Conservation (phyloP, 768 basidiomycete genomes). For the Aureoboletus auriporus region DNA sequence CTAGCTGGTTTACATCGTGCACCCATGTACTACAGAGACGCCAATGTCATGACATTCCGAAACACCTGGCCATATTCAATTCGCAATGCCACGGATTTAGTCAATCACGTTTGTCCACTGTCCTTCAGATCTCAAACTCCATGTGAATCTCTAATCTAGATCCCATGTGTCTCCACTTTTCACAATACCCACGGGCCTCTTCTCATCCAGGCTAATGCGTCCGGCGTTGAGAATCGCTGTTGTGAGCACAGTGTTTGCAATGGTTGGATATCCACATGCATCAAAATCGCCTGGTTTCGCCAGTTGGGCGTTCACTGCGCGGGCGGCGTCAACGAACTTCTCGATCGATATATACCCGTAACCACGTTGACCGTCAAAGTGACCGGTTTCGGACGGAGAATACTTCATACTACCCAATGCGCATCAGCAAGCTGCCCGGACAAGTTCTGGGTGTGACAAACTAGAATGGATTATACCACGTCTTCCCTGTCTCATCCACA, state of each 20-base stretch:
- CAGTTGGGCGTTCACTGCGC: constrained; percentile 69
- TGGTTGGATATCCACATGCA: constrained; percentile 77
- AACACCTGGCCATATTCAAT: too few relatives aligned
- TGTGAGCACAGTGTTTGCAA: constrained; percentile 81
- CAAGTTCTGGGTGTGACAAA: constrained; percentile 37
- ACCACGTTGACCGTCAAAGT: constrained; percentile 92
- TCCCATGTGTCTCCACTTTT: constrained; percentile 62
- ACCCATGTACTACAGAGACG: too few relatives aligned
- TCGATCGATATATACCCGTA: constrained; percentile 92
- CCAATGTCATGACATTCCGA: too few relatives aligned
- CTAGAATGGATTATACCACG: constrained; percentile 91
- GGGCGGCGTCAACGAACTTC: constrained; percentile 84
- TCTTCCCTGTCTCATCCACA: constrained; percentile 78
- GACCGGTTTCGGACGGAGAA: constrained; percentile 84
- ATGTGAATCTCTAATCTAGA: constrained; percentile 46
- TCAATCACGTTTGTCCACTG: too few relatives aligned
- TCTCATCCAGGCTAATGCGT: constrained; percentile 86
- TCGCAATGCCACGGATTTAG: too few relatives aligned
- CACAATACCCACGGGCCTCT: constrained; percentile 75
- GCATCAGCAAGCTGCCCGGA: constrained; percentile 5
- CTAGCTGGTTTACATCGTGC: background rate
- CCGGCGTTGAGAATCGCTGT: constrained; percentile 91
- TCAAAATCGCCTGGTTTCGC: constrained; percentile 73
- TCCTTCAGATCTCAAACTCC: too few relatives aligned
- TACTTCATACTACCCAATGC: constrained; percentile 76